A percentile compares a stretch with the other conserved stretches of the same genome.
phyloP scores from a whole-genome alignment of 306 rosid species.

The Corylus heterophylla region DNA sequence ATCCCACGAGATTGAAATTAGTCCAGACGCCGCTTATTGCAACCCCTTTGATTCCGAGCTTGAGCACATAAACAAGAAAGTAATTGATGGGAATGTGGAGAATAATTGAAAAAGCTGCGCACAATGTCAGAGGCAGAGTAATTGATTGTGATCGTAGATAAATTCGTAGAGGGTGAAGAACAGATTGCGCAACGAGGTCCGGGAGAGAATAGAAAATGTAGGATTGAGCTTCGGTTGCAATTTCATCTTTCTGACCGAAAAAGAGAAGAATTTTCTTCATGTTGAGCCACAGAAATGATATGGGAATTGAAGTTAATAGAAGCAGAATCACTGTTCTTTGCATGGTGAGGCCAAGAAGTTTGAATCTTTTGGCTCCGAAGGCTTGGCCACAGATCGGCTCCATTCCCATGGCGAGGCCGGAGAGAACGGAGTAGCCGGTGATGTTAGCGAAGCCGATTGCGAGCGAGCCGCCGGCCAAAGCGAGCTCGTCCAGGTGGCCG shows the following conservation, averaged over 20 bases:
- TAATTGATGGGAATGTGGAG: constrained; percentile 84
- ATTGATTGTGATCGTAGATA: constrained; percentile 77
- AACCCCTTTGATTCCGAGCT: constrained; percentile 67
- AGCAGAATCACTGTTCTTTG: constrained; percentile 74
- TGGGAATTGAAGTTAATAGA: constrained; percentile 53
- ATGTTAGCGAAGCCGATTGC: constrained; percentile 93
- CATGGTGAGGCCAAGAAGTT: constrained; percentile 68
- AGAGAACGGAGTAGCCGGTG: constrained; percentile 80
- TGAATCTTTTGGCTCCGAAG: constrained; percentile 80
- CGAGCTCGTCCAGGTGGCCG: constrained; percentile 66
- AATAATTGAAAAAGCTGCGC: constrained; percentile 57
- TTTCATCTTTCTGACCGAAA: constrained; percentile 64
- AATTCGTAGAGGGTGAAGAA: constrained; percentile 75
- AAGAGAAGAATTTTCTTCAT: constrained; percentile 58
- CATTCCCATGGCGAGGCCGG: constrained; percentile 95
- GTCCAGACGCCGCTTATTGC: constrained; percentile 84
- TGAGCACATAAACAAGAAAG: constrained; percentile 56
- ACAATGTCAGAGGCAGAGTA: constrained; percentile 72
- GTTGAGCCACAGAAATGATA: constrained; percentile 63
- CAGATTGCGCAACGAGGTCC: constrained; percentile 73
- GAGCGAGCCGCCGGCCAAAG: constrained; percentile 82
- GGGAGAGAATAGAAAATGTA: constrained; percentile 74
- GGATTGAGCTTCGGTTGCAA: constrained; percentile 65
- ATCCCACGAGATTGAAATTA: constrained; percentile 63
- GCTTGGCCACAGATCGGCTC: constrained; percentile 97